phyloP scores from a whole-genome alignment of 176 grass and related monocot species.

The Canna indica region DNA sequence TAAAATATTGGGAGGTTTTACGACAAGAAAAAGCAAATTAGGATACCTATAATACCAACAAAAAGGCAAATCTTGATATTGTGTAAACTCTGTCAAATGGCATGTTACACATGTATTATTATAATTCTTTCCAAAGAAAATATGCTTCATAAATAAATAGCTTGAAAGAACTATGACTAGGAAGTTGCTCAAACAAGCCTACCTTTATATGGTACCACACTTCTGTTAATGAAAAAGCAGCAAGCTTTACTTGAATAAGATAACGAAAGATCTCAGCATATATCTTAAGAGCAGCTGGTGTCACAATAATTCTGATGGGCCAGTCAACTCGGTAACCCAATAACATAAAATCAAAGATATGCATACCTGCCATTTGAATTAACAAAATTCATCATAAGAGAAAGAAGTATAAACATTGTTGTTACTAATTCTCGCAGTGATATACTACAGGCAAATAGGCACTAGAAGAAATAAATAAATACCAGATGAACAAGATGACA shows the following conservation, averaged over 20 bases:
- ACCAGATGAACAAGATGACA: conserved; percentile 45
- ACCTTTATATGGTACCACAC: conserved; percentile 77
- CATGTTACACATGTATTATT: too few relatives aligned
- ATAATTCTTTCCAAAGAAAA: not conserved
- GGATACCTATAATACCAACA: too few relatives aligned
- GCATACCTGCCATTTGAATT: conserved; percentile 48
- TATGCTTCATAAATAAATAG: conserved; percentile 8
- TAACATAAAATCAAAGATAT: conserved; percentile 63
- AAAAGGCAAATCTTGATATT: too few relatives aligned
- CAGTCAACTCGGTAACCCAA: conserved; percentile 93
- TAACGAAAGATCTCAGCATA: conserved; percentile 94
- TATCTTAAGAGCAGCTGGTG: conserved; percentile 58
- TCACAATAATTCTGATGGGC: conserved; percentile 88
- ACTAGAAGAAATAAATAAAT: conserved; percentile 21
- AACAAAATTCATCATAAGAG: not conserved
- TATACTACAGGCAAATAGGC: not conserved
- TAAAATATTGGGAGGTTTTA: too few relatives aligned
- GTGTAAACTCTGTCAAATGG: too few relatives aligned
- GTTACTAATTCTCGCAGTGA: not conserved
- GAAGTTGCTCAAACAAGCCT: conserved; percentile 10
- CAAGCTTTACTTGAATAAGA: conserved; percentile 76
- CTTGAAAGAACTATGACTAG: conserved; percentile 18
- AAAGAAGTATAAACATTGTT: not conserved
- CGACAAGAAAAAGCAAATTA: too few relatives aligned
- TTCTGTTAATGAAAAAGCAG: conserved; percentile 70